Conservation (phyloP, 2,329 filamentous ascomycete species). For the Fusarium falciforme region DNA sequence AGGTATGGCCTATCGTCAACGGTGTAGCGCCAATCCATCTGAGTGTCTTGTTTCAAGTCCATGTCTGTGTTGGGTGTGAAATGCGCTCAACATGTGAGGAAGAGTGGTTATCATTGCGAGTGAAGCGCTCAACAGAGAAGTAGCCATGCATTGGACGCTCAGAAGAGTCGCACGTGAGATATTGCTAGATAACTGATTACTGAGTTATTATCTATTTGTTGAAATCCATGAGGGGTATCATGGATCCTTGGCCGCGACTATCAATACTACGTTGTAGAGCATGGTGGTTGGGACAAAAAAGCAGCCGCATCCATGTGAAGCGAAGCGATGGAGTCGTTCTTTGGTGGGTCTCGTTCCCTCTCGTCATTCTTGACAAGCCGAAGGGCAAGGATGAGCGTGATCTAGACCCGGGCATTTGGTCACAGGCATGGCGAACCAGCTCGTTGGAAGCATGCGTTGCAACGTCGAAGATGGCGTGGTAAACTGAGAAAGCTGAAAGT, state of each 20-base stretch:
- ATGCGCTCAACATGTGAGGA: not conserved
- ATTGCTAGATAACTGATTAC: not conserved
- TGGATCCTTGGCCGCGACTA: not conserved
- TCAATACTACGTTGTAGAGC: not conserved
- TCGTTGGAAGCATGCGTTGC: not conserved
- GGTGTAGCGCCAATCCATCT: not conserved
- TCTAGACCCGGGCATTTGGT: not conserved
- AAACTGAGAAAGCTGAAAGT: not conserved
- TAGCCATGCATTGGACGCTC: not conserved
- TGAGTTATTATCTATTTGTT: not conserved
- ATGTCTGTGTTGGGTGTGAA: not conserved
- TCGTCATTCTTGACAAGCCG: not conserved
- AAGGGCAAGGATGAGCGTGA: not conserved
- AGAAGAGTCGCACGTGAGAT: not conserved
- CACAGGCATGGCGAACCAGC: not conserved
- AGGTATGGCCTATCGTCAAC: not conserved
- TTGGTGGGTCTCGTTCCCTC: not conserved
- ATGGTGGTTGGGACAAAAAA: not conserved
- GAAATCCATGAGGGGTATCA: not conserved
- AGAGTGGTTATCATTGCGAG: not conserved
- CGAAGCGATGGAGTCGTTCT: not conserved
- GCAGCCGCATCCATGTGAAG: constrained; percentile 8
- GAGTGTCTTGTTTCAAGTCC: not conserved
- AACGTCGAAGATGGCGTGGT: not conserved
- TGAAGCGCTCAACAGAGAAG: not conserved